Base-by-base conservation (phyloP, 2,329 filamentous ascomycete species). In the Elsinoe arachidis region DNA sequence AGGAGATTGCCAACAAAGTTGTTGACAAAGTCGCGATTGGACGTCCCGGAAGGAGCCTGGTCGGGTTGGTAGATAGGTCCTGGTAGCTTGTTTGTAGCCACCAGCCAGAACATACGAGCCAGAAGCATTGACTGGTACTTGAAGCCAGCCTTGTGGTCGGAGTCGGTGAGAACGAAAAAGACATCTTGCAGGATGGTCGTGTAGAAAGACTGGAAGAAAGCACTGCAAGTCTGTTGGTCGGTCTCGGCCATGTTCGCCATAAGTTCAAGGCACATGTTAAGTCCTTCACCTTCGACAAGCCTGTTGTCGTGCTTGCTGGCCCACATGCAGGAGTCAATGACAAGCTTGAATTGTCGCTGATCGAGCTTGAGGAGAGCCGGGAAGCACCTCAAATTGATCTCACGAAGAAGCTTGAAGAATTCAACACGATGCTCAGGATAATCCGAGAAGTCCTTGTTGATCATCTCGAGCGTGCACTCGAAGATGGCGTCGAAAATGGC, bases 281-380 rank as follows among this genome's bases (percentile, higher is more conserved):
- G 83, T 60, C 93, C 93, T 38, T 93, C 95, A 64, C 88, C 90
- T 74, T 99, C 93, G 30, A 99, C 93, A 69, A 96, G 90, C 60
- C 93, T 88, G 75, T 99, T 99, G 76, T 99, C 93, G 73, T 99
- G 93, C 78, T 99, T 99, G 78, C 92, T 96, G n/a, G 95, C 93
- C 95, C 93, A 99, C 80, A 97, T 90, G 79, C 95, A 99, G 35
- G 92, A 95, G 72, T 99, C 93, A 64, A 99, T 97, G 66, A 99
- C 91, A 69, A 97, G 95, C 76, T 99, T 99, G 83, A 99, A 99
- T 69, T 96, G 93, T 59, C 90, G 85, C 67, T 89, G 92, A 70
- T 99, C 92, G 34, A 99, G 84, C 73, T 95, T 95, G 63, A 99
- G 80, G 19, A 99, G 81, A 1, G 93, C 87, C 49, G 90, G 90